These are phyloP conservation scores for Aspergillus tanneri DNA, from an alignment of 2,329 filamentous ascomycete genomes.

Conservation along the genomic window DNA sequence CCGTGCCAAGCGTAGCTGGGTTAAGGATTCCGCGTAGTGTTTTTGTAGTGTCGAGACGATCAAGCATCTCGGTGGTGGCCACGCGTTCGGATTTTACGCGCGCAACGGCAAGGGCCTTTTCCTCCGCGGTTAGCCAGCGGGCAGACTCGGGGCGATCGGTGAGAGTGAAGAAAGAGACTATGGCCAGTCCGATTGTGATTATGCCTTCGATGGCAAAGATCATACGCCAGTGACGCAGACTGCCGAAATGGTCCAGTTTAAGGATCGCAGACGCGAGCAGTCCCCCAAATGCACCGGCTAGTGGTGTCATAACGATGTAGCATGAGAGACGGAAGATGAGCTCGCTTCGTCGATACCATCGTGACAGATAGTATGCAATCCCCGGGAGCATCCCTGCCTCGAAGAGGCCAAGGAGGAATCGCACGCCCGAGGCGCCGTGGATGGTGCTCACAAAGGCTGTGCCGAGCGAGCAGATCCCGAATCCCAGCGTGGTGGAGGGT, in stretches of 20 bases:
- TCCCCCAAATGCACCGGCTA: conserved; percentile 70
- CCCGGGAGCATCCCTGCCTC: conserved; percentile 74
- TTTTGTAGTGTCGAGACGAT: conserved; percentile 61
- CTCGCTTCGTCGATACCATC: conserved; percentile 70
- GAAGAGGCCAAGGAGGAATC: not conserved
- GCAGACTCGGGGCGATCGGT: conserved; percentile 69
- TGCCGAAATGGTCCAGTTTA: conserved; percentile 58
- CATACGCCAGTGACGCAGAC: conserved; percentile 63
- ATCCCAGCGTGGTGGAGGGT: not conserved
- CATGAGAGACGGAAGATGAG: conserved; percentile 65
- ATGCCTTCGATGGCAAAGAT: conserved; percentile 71
- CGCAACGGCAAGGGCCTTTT: conserved; percentile 65
- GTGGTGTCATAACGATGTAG: conserved; percentile 68
- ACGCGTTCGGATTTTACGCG: conserved; percentile 69
- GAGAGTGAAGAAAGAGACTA: conserved; percentile 63
- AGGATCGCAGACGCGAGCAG: conserved; percentile 65
- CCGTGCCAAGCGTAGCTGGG: conserved; percentile 59
- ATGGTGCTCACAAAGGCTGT: not conserved
- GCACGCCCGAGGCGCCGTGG: conserved; percentile 1
- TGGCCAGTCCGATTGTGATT: conserved; percentile 56
- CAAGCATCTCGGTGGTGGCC: conserved; percentile 61
- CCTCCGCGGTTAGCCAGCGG: conserved; percentile 62
- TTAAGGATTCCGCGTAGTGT: conserved; percentile 62
- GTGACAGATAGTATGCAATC: conserved; percentile 69
- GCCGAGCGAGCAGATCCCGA: not conserved